A percentile compares a stretch with the other conserved stretches of the same genome.
Evolutionary conservation across 805 yeast species (phyloP).

Genomic region (Saccharomycopsis olivae): DNA sequence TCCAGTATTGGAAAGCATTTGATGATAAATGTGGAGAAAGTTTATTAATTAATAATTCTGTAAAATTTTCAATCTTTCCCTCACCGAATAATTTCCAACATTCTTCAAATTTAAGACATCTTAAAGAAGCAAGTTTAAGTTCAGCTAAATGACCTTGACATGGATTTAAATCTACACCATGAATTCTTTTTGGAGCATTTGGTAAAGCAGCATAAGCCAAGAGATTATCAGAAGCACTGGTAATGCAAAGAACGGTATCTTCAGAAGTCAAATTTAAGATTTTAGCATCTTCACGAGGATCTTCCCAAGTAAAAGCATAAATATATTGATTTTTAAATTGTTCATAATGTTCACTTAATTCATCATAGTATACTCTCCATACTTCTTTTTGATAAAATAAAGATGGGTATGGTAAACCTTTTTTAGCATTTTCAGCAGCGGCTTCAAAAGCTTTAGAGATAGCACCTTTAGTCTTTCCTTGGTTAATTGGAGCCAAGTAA

Average conservation of each 20-base stretch:
- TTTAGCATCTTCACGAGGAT: conserved; percentile 68
- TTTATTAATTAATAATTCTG: conserved; percentile 39
- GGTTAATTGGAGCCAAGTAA: conserved; percentile 48
- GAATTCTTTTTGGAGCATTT: conserved; percentile 65
- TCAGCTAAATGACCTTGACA: conserved; percentile 73
- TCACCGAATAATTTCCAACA: conserved; percentile 71
- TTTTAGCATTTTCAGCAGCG: conserved; percentile 48
- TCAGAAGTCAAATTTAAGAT: conserved; percentile 49
- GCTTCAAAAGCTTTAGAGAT: conserved; percentile 67
- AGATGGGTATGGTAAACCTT: conserved; percentile 69
- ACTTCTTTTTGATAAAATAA: conserved; percentile 67
- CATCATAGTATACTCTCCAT: conserved; percentile 77
- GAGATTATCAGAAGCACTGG: conserved; percentile 81
- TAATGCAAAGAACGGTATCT: conserved; percentile 72
- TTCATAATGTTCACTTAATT: conserved; percentile 50
- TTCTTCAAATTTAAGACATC: conserved; percentile 44
- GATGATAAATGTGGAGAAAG: conserved; percentile 67
- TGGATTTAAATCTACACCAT: conserved; percentile 80
- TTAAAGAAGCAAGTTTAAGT: conserved; percentile 63
- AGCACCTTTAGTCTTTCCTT: conserved; percentile 25
- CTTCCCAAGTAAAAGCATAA: conserved; percentile 88
- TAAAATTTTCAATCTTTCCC: conserved; percentile 49
- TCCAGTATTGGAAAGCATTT: conserved; percentile 76
- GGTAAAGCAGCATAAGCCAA: conserved; percentile 64
- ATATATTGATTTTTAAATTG: conserved; percentile 74